phyloP scores from a whole-genome alignment of 495 filamentous ascomycete genomes.

The Daldinia childiae region DNA sequence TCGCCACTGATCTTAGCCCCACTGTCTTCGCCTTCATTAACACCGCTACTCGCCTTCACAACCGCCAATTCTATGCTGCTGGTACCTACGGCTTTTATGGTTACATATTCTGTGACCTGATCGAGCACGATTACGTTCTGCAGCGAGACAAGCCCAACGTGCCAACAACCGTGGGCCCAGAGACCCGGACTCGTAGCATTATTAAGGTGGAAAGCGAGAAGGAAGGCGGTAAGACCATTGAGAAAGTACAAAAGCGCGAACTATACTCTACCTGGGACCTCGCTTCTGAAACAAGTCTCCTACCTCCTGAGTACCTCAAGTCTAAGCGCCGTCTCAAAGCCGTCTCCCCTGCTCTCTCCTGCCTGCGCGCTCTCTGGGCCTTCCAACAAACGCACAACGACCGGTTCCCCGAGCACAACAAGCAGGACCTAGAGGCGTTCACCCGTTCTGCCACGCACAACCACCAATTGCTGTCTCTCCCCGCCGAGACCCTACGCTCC shows the following conservation, averaged over 20 bases:
- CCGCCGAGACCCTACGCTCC: conserved; percentile 75
- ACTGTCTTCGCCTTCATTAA: conserved; percentile 79
- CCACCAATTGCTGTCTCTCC: conserved; percentile 79
- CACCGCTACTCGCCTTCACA: conserved; percentile 76
- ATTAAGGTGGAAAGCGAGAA: conserved; percentile 75
- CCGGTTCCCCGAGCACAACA: conserved; percentile 48
- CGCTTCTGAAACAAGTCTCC: conserved; percentile 74
- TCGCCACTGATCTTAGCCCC: conserved; percentile 89
- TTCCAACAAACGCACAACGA: conserved; percentile 61
- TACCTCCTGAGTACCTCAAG: conserved; percentile 74
- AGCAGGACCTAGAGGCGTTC: conserved; percentile 70
- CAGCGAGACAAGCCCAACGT: conserved; percentile 84
- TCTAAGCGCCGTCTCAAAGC: conserved; percentile 73
- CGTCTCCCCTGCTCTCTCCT: conserved; percentile 82
- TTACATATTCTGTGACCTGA: conserved; percentile 92
- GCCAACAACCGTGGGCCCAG: conserved; percentile 67
- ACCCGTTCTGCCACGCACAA: conserved; percentile 78
- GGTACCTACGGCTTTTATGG: conserved; percentile 91
- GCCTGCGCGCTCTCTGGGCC: conserved; percentile 84
- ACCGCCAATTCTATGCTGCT: conserved; percentile 87
- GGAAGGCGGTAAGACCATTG: conserved; percentile 75
- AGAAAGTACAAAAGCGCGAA: conserved; percentile 93
- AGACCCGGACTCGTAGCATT: conserved; percentile 81
- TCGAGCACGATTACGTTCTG: conserved; percentile 86
- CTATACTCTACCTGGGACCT: conserved; percentile 82